phyloP scores from a whole-genome alignment of 164 flowering plant species.

The Tinospora cordifolia region DNA sequence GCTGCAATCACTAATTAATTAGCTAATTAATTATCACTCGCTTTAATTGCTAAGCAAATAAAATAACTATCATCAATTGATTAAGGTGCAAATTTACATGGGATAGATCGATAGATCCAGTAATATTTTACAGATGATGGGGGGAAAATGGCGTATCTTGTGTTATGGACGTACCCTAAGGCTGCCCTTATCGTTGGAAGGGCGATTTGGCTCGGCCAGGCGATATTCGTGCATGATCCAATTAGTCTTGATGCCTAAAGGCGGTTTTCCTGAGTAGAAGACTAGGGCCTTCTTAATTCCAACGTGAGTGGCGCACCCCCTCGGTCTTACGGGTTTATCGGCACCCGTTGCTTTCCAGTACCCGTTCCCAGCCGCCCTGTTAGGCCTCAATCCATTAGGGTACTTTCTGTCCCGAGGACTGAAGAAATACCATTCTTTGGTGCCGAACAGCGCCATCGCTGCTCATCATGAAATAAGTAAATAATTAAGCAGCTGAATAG shows the following conservation, averaged over 20 bases:
- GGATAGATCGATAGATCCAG: background rate
- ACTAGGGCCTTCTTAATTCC: constrained; percentile 23
- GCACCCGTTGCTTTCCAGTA: constrained; percentile 29
- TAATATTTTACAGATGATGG: too few species aligned
- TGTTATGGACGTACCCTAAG: constrained; percentile 17
- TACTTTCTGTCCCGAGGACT: constrained; percentile 18
- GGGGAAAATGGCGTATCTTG: too few species aligned
- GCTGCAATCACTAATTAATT: background rate
- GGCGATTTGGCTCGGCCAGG: constrained; percentile 14
- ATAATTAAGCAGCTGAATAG: background rate
- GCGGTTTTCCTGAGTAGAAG: constrained; percentile 23
- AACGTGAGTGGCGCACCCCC: constrained; percentile 6
- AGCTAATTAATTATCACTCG: background rate
- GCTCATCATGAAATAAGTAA: background rate
- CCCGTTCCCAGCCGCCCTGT: constrained; percentile 17
- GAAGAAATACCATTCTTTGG: constrained; percentile 29
- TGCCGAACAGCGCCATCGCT: constrained; percentile 25
- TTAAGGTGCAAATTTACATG: background rate
- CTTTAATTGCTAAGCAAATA: too few species aligned
- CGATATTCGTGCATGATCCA: constrained; percentile 29
- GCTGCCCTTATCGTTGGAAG: constrained; percentile 17
- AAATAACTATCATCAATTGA: background rate
- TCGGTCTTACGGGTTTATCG: constrained; percentile 20
- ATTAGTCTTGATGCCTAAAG: constrained; percentile 19
- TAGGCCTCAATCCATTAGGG: constrained; percentile 17